A percentile compares a stretch with the other conserved stretches of the same genome.
These are phyloP conservation scores for Phtheirospermum japonicum DNA, from an alignment of 257 asterid genomes.

Conservation along the genomic window DNA sequence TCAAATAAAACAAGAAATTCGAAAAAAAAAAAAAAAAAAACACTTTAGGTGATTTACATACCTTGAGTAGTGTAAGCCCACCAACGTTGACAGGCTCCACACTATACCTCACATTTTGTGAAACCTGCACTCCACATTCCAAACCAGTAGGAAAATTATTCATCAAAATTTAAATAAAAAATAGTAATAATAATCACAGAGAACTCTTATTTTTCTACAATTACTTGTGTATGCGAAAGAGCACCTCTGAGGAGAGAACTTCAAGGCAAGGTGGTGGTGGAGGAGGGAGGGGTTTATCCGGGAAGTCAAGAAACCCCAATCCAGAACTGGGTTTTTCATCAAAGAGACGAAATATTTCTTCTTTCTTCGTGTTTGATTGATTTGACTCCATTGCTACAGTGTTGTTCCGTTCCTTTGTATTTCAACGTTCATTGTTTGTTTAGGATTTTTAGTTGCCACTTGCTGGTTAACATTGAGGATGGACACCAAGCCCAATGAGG, in stretches of 20 bases:
- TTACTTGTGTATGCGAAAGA: neutral
- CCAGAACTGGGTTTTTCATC: conserved; percentile 51
- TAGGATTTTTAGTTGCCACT: neutral
- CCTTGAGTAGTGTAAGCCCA: conserved; percentile 79
- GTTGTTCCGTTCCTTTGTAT: neutral
- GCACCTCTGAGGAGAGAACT: conserved; percentile 65
- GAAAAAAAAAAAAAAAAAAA: neutral
- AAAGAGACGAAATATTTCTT: conserved; percentile 49
- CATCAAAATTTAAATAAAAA: neutral
- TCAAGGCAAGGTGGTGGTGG: conserved; percentile 87
- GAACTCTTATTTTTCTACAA: neutral
- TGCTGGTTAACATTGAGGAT: neutral
- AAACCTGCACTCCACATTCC: conserved; percentile 38
- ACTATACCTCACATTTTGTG: conserved; percentile 41
- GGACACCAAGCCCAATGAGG: too few relatives aligned
- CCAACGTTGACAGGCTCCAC: conserved; percentile 69
- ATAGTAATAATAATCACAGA: too few relatives aligned
- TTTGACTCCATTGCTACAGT: conserved; percentile 39
- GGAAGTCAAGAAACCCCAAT: conserved; percentile 48
- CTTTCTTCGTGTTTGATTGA: conserved; percentile 34
- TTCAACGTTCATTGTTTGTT: neutral
- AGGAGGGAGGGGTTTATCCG: conserved; percentile 51
- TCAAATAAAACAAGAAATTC: neutral
- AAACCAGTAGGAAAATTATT: conserved; percentile 6
- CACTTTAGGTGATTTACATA: conserved; percentile 12